A percentile compares a stretch with the other conserved stretches of the same genome.
These are phyloP conservation scores for Sordaria brevicollis DNA, from an alignment of 495 filamentous ascomycete genomes.

Conservation along the genomic window DNA sequence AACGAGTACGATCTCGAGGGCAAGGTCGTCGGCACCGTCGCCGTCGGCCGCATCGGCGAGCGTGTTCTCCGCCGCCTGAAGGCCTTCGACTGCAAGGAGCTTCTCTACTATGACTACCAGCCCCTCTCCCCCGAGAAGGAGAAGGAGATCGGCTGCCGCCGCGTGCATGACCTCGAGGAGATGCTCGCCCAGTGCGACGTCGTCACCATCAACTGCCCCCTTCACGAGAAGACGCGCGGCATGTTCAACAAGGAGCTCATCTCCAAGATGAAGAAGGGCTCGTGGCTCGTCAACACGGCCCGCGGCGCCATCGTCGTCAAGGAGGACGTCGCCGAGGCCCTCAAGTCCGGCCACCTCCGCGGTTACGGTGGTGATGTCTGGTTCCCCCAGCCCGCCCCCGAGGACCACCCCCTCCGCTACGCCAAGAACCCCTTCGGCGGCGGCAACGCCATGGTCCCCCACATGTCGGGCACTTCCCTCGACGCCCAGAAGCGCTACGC, in stretches of 20 bases:
- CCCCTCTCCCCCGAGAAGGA: slow-evolving; percentile 77
- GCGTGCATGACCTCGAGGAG: slow-evolving; percentile 82
- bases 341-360: slow-evolving; percentile 86
- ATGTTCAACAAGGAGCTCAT: slow-evolving; percentile 99
- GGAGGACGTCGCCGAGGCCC: slow-evolving; percentile 92
- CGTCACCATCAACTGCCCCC: slow-evolving; percentile 98
- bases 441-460: slow-evolving; percentile 95
- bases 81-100: slow-evolving; percentile 98
- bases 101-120: slow-evolving; percentile 99
- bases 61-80: slow-evolving; percentile 91
- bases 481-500: slow-evolving; percentile 96
- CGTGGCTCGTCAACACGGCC: slow-evolving; percentile 97
- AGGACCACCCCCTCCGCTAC: slow-evolving; percentile 87
- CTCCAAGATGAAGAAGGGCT: slow-evolving; percentile 95
- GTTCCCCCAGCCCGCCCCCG: slow-evolving; percentile 79
- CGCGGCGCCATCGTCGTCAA: slow-evolving; percentile 98
- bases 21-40: slow-evolving; percentile 97
- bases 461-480: slow-evolving; percentile 96
- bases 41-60: slow-evolving; percentile 95
- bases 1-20: slow-evolving; percentile 94
- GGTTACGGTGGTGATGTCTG: slow-evolving; percentile 94
- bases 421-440: slow-evolving; percentile 92
- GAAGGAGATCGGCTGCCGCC: slow-evolving; percentile 91
- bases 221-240: slow-evolving; percentile 93
- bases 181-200: slow-evolving; percentile 94